phyloP scores from a whole-genome alignment of 306 rosid species.

The Gillenia trifoliata region DNA sequence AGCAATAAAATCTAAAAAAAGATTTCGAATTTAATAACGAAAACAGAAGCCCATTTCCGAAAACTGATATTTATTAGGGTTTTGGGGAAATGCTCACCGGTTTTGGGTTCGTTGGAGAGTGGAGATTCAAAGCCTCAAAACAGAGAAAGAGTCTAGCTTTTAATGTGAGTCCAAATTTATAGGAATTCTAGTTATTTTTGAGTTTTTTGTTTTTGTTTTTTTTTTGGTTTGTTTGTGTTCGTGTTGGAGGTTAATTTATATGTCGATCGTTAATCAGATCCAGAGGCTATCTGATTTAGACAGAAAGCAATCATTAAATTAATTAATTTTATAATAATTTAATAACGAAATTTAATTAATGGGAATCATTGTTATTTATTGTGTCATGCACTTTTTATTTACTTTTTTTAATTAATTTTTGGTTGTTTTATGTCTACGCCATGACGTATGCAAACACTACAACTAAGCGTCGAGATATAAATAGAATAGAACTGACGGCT shows the following conservation, averaged over 20 bases:
- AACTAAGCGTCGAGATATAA: not conserved
- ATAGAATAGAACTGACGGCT: not conserved
- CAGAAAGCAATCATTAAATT: constrained; percentile 7
- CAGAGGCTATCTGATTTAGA: constrained; percentile 17
- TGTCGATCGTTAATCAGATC: constrained; percentile 24
- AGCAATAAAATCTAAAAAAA: constrained; percentile 4
- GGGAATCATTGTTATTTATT: constrained; percentile 13
- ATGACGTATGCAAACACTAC: not conserved
- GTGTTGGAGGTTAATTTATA: constrained; percentile 15
- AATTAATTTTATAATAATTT: not conserved
- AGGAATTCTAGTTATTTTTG: constrained; percentile 27
- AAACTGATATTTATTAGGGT: constrained; percentile 43
- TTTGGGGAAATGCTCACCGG: constrained; percentile 36
- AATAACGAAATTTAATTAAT: not conserved
- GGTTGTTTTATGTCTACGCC: not conserved
- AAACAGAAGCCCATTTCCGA: not conserved
- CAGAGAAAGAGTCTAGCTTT: constrained; percentile 5
- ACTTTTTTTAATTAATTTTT: not conserved
- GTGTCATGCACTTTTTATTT: constrained; percentile 6
- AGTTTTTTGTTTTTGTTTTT: not conserved
- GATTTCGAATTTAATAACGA: constrained; percentile 11
- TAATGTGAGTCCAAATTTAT: constrained; percentile 44
- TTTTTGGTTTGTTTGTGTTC: constrained; percentile 8
- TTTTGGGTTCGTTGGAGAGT: constrained; percentile 28
- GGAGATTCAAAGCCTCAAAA: constrained; percentile 42